A percentile compares a stretch with the other conserved stretches of the same genome.
These are phyloP conservation scores for Metschnikowia reukaufii DNA, from an alignment of 805 yeast genomes.

Conservation along the genomic window DNA sequence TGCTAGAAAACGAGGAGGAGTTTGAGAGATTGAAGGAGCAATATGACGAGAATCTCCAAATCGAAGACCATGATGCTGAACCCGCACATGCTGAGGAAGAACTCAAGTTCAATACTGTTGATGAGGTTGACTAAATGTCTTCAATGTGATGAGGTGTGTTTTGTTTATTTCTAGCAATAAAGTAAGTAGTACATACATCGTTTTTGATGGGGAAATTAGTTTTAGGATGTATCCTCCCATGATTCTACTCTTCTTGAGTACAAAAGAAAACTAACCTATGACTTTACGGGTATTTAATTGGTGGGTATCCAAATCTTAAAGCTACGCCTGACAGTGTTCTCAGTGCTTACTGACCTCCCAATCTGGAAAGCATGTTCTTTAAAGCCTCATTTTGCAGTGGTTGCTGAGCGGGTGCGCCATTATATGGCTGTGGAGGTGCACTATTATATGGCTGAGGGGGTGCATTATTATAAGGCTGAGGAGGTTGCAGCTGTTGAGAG, in stretches of 20 bases:
- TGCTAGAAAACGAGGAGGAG: constrained; percentile 70
- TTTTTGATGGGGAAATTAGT: background rate
- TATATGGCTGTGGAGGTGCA: constrained; percentile 11
- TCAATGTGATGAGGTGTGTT: background rate
- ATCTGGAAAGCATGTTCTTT: constrained; percentile 40
- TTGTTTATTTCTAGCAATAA: background rate
- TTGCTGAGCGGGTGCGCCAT: constrained; percentile 14
- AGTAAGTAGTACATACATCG: background rate
- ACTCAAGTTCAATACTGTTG: constrained; percentile 9
- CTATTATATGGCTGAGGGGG: constrained; percentile 14
- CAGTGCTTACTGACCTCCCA: constrained; percentile 27
- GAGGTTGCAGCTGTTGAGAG: constrained; percentile 11
- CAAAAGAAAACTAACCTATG: background rate
- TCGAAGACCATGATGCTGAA: constrained; percentile 7
- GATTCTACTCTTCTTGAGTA: background rate
- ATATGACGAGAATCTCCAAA: constrained; percentile 33
- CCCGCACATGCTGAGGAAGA: background rate
- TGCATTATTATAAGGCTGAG: constrained; percentile 10
- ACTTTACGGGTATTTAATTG: background rate
- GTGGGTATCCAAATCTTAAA: background rate
- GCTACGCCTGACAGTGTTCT: background rate
- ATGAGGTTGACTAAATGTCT: constrained; percentile 11
- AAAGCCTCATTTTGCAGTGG: constrained; percentile 23
- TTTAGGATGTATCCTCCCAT: background rate
- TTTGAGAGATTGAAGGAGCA: constrained; percentile 55